phyloP scores from a whole-genome alignment of 257 asterid genomes.

The Salvia splendens region DNA sequence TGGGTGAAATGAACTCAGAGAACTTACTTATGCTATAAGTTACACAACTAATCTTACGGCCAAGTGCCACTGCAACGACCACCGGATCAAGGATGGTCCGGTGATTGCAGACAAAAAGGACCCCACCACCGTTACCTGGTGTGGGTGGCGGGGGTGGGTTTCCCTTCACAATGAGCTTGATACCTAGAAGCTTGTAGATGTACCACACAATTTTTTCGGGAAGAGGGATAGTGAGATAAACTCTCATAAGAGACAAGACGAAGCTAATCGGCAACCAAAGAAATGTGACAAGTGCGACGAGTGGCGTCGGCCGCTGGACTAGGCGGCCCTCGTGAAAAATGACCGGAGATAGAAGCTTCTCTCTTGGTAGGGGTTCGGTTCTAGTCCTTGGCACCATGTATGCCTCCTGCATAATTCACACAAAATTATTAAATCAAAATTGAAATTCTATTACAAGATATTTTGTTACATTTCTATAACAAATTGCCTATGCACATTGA shows the following conservation, averaged over 20 bases:
- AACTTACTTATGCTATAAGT: conserved; percentile 83
- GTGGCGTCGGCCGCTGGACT: conserved; percentile 76
- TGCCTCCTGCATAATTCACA: conserved; percentile 56
- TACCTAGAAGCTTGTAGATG: conserved; percentile 60
- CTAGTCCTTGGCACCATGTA: conserved; percentile 67
- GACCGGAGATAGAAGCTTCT: conserved; percentile 66
- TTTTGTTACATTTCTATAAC: neutral
- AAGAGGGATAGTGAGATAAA: conserved; percentile 60
- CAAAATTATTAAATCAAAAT: no score
- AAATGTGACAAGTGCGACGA: conserved; percentile 60
- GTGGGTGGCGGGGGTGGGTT: conserved; percentile 78
- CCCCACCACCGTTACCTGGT: conserved; percentile 54
- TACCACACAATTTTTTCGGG: conserved; percentile 67
- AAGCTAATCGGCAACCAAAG: conserved; percentile 83
- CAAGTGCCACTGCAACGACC: conserved; percentile 74
- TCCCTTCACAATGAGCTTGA: conserved; percentile 72
- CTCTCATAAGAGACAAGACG: conserved; percentile 57
- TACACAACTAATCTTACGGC: conserved; percentile 84
- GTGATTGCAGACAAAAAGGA: conserved; percentile 85
- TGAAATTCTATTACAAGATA: neutral
- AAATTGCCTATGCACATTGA: no score
- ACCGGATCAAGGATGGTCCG: conserved; percentile 82
- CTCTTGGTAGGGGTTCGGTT: conserved; percentile 55
- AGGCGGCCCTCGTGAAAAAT: conserved; percentile 94
- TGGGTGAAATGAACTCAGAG: conserved; percentile 77